Evolutionary conservation across 768 basidiomycete species (phyloP), one percentile per base, ranked within the genome.

Genomic region (Trametopsis cervina): DNA sequence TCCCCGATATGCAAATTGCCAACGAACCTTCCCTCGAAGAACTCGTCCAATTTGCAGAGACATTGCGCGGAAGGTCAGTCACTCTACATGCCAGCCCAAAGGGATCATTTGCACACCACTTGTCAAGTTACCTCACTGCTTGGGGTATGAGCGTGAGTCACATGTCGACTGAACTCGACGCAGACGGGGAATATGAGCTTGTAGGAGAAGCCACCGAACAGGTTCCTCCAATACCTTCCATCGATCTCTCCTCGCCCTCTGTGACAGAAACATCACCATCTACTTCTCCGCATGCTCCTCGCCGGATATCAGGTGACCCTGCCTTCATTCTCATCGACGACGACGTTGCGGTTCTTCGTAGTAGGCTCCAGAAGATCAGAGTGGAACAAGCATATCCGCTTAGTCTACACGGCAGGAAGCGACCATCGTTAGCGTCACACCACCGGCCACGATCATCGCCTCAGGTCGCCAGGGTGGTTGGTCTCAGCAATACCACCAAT

Each of bases 111-210:
- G 94, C 93, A 0, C 88, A 86, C 44, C 90, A 96, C 64, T 71
- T 99, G 27, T 93, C 93, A 21, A 87, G 86, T 56, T 96, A 95
- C 66, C 74, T 99, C 49, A 89, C 88, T 18, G 79, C 87, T 4
- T 98, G 95, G 95, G 93, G 94, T 11, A 78, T 97, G 83, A 90
- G 95, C 58, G 83, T 97, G 37, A 83, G 79, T 44, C 91, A 93
- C 66, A 73, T 83, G 38, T 80, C 83, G 6, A 70, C 77, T 1
- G 81, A 83, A 44, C 71, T 73, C 10, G 77, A 75, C 18, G 63
- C 64, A 2, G 81, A 86, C 44, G 62, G 59, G 6, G 54, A 58
- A 44, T 61, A 55, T 4, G 64, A 59, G 47, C 52, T 42, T 17
- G 21, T 51, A n/a, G 51, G 45, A 18, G 55, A 55, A 20, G 40